These are phyloP conservation scores for Picea sitchensis DNA, from an alignment of 75 land plant species.

Conservation along the genomic window DNA sequence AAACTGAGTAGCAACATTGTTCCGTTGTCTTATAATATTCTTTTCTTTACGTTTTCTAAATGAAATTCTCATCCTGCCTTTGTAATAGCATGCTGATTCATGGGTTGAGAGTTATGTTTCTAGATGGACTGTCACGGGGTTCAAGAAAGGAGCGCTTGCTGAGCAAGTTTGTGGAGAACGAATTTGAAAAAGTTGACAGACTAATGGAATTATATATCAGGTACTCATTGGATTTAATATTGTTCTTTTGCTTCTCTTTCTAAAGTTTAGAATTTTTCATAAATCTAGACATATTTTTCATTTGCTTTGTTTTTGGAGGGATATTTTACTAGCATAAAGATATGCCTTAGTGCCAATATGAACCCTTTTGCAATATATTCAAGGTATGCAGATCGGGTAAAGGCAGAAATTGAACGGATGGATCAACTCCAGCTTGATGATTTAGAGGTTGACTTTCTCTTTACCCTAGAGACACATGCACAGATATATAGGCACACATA, in stretches of 20 bases:
- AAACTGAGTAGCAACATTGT: not conserved
- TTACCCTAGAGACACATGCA: not conserved
- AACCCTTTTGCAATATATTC: constrained; percentile 5
- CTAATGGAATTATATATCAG: constrained; percentile 98
- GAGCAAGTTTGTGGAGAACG: constrained; percentile 90
- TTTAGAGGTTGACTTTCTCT: constrained; percentile 55
- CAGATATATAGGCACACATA: not conserved
- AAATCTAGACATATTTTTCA: not conserved
- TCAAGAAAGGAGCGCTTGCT: constrained; percentile 88
- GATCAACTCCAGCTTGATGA: constrained; percentile 74
- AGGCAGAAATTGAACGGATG: constrained; percentile 71
- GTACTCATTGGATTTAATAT: constrained; percentile 22
- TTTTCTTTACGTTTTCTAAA: not conserved
- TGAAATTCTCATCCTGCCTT: not conserved
- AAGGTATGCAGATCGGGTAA: constrained; percentile 89
- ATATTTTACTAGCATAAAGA: not conserved
- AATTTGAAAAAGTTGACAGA: constrained; percentile 95
- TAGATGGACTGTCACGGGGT: constrained; percentile 84
- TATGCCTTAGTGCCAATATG: not conserved
- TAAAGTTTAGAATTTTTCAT: not conserved
- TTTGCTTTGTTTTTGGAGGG: not conserved
- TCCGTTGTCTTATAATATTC: not conserved
- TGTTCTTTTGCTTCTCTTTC: not conserved
- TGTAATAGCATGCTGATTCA: not conserved
- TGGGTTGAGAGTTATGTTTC: constrained; percentile 2